Evolutionary conservation across 768 basidiomycete species (phyloP), one percentile per base, ranked within the genome.

Genomic region (Paxillus involutus): DNA sequence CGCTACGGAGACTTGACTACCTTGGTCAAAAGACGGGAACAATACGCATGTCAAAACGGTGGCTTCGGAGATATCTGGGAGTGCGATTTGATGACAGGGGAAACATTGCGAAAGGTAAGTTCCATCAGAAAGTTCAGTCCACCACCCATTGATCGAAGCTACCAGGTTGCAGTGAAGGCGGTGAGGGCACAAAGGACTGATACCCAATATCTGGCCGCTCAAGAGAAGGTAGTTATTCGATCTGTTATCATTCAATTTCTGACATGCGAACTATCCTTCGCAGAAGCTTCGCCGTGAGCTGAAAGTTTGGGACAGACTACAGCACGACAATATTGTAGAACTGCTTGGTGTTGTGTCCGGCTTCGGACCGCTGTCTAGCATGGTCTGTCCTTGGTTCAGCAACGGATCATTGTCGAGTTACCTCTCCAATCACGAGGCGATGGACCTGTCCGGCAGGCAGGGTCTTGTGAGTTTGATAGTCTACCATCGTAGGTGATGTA

Each of bases 351-450:
- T 62, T 2, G 59, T 66, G 13, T 56, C 52, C 16, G 63, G 51
- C 26, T 75, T 70, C 33, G 71, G 73, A 30, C 63, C 58, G 4
- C 56, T 60, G 36, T 50, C 56, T 12, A 69, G 71, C 41, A 64
- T 69, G 62, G 65, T 73, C 42, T 73, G 63, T 52, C 71, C 73
- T 5, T 71, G 73, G 71, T 53, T 59, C 30, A 16, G 21, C 26
- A 63, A 68, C 21, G 70, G 68, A 16, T 63, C 63, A 17, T 47
- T 72, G 16, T 51, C 52, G 6, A 12, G 12, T n/a, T 70, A 71
- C 40, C 45, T 72, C n/a, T 29, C 29, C 13, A 29, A 7, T 13
- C 21, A 33, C n/a, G 33, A 13, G 12, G 26, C 3, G 2, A 35
- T 42, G 14, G 35, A 4, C 9, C 16, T 41, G 7, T 19, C 24